phyloP scores from a whole-genome alignment of 179 eudicot species.

The Pouteria campechiana region DNA sequence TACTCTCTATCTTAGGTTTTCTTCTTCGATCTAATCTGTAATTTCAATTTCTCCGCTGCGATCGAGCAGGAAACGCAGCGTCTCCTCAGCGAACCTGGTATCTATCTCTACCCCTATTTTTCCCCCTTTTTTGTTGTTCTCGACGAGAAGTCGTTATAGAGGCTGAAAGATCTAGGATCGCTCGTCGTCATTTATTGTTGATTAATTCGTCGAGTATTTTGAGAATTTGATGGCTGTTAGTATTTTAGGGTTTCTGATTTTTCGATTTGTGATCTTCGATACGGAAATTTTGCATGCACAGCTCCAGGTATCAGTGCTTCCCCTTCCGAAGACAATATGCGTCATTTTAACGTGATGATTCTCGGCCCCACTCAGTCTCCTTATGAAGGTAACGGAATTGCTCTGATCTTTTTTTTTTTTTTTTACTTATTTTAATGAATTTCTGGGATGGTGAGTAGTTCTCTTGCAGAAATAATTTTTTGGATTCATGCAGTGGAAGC shows the following conservation, averaged over 20 bases:
- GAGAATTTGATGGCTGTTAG: background rate
- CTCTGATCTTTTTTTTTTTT: background rate
- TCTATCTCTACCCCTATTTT: background rate
- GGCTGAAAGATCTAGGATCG: background rate
- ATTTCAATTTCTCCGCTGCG: conserved; percentile 4
- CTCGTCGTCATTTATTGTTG: too few species aligned
- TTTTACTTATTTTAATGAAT: too few species aligned
- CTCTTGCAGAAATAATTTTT: too few species aligned
- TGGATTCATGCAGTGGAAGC: too few species aligned
- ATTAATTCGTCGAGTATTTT: too few species aligned
- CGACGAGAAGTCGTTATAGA: background rate
- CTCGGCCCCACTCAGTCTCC: conserved; percentile 98
- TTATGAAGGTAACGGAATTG: conserved; percentile 57
- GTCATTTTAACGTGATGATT: conserved; percentile 93
- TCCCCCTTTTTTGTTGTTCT: background rate
- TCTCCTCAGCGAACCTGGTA: conserved; percentile 90
- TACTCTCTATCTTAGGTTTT: conserved; percentile 5
- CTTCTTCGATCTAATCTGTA: conserved; percentile 8
- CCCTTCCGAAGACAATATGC: conserved; percentile 94
- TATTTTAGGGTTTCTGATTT: background rate
- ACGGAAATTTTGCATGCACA: conserved; percentile 14
- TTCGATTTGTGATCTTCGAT: conserved; percentile 1
- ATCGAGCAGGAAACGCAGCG: conserved; percentile 86
- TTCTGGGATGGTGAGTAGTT: too few species aligned
- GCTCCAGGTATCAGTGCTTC: conserved; percentile 99